Evolutionary conservation across 495 filamentous ascomycete genomes (phyloP), one percentile per base, ranked within the genome.

Genomic region (Penicillium silybi): DNA sequence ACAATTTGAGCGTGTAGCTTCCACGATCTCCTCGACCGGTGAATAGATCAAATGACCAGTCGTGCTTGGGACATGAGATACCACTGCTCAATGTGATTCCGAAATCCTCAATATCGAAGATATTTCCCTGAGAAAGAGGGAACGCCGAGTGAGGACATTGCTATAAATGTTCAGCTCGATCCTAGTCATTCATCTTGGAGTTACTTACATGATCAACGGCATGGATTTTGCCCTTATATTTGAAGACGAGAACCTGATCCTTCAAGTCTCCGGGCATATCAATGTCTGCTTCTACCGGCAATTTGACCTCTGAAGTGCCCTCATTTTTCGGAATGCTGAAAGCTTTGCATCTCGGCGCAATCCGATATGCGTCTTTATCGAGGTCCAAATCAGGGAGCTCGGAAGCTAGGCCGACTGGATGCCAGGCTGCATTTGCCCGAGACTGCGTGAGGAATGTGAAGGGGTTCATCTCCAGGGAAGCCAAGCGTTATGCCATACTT

Each of bases 91-190:
- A 61, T 1, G 54, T 53, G 50, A 73, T 61, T 10, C 81, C 81
- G 50, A 84, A 85, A 55, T 85, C 81, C 52, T 85, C 82, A 53
- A 85, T 85, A 29, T 85, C 82, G 49, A 84, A 84, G 3, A 82
- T 69, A 15, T 54, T 74, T 5, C 76, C 81, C 46, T 77, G 71
- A 0, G 77, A 80, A 0, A 84, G 72, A 0, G 81, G 80, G 57
- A 72, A 84, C 1, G 80, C 69, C 4, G 80, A 80, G 58, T 84
- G 81, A 4, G 81, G 81, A 49, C 81, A 85, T 79, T 78, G 73
- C 81, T 85, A 47, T 41, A 29, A 26, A 26, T 35, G 16, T 32
- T 56, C 34, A 61, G 41, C 23, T 66, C 41, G 17, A 25, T 39
- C 10, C n/a, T 1, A 9, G 18, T 6, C 19, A 6, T 46, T 9